Percentiles rank a stretch among this genome's conserved stretches.
phyloP scores from a whole-genome alignment of 2,329 filamentous ascomycete genomes.

The Fusarium abutilonis region DNA sequence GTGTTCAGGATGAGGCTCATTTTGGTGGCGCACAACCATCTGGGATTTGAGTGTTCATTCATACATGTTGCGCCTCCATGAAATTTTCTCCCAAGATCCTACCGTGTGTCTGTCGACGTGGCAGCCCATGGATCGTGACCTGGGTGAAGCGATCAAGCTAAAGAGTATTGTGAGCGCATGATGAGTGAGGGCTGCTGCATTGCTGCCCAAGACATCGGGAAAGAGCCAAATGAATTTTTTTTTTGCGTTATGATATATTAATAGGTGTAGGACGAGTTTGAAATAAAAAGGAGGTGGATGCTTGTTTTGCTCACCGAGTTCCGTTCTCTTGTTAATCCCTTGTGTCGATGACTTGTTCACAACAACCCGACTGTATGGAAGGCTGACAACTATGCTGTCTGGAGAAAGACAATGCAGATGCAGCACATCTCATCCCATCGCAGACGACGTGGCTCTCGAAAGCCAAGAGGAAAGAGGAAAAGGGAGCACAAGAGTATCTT shows the following conservation, averaged over 20 bases:
- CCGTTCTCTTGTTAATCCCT: background rate
- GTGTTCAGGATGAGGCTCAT: background rate
- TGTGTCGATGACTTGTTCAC: background rate
- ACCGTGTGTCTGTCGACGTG: constrained; percentile 14
- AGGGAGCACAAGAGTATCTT: constrained; percentile 17
- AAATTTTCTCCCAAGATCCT: background rate
- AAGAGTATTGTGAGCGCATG: background rate
- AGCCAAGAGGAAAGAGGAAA: constrained; percentile 6
- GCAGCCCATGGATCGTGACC: constrained; percentile 6
- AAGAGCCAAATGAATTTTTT: background rate
- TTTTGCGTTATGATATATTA: constrained; percentile 16
- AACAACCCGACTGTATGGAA: background rate
- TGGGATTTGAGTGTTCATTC: background rate
- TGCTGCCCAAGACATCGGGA: constrained; percentile 29
- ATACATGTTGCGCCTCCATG: constrained; percentile 1
- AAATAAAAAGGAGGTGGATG: background rate
- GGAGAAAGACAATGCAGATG: constrained; percentile 10
- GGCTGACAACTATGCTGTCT: background rate
- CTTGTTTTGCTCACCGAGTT: background rate
- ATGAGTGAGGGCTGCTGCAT: constrained; percentile 15
- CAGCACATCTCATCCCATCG: constrained; percentile 22
- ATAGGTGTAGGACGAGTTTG: constrained; percentile 7
- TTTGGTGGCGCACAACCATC: constrained; percentile 3
- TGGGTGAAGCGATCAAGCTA: constrained; percentile 18
- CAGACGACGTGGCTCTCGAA: constrained; percentile 14